Percentiles rank a stretch among this genome's conserved stretches.
These are phyloP conservation scores for Aureobasidium zeae DNA, from an alignment of 2,329 filamentous ascomycete genomes.

Conservation along the genomic window DNA sequence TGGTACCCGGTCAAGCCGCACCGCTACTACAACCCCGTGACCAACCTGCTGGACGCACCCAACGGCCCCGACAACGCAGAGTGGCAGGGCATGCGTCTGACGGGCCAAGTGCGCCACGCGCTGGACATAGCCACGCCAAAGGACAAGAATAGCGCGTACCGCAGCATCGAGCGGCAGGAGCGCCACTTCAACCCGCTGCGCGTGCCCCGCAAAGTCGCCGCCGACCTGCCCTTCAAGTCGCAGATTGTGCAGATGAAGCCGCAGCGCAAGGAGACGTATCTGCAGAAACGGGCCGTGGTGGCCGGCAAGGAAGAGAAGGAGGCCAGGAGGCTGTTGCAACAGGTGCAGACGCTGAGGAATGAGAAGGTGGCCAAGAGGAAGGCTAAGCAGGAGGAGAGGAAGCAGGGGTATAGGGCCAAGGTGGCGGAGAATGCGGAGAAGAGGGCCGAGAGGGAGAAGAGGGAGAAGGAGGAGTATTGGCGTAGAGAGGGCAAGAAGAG, in stretches of 20 bases:
- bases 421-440: conserved; percentile 75
- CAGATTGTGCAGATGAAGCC: conserved; percentile 77
- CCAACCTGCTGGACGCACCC: conserved; percentile 72
- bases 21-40: conserved; percentile 93
- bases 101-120: conserved; percentile 77
- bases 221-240: conserved; percentile 81
- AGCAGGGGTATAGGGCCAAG: conserved; percentile 71
- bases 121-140: conserved; percentile 67
- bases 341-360: conserved; percentile 80
- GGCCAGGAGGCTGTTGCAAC: conserved; percentile 81
- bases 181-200: conserved; percentile 52
- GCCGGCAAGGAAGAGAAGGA: conserved; percentile 73
- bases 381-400: conserved; percentile 80
- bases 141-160: conserved; percentile 78
- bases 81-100: conserved; percentile 90
- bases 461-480: conserved; percentile 90
- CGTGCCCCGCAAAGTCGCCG: conserved; percentile 70
- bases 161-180: conserved; percentile 45
- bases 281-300: conserved; percentile 93
- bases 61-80: conserved; percentile 29
- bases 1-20: conserved; percentile 96
- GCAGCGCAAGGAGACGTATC: conserved; percentile 73
- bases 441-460: conserved; percentile 77
- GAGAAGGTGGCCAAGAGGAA: conserved; percentile 79
- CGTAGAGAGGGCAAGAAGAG: conserved; percentile 76